These are phyloP conservation scores for Paramecium bursaria DNA, from an alignment of 73 alveolate genomes.

Conservation along the genomic window DNA sequence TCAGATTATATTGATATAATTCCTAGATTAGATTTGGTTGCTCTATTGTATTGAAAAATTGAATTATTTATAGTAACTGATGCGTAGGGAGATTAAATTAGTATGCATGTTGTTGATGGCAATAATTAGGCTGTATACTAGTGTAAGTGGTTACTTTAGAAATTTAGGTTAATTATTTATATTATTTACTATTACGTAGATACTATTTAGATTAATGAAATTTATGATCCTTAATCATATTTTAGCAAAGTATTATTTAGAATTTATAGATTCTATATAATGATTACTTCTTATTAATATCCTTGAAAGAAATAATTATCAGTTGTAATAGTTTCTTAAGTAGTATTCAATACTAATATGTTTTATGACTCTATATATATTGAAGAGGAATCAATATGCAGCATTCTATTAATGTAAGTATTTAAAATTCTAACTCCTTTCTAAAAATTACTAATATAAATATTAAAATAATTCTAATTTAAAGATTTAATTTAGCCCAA, in stretches of 20 bases:
- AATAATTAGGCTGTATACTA: constrained; percentile 1
- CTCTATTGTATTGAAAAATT: constrained; percentile 5
- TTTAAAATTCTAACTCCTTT: background rate
- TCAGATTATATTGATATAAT: background rate
- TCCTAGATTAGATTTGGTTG: constrained; percentile 1
- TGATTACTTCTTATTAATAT: too few relatives aligned
- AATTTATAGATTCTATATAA: background rate
- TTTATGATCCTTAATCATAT: background rate
- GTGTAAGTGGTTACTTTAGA: constrained; percentile 5
- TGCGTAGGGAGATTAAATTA: background rate
- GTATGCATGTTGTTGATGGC: background rate
- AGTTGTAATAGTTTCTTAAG: background rate
- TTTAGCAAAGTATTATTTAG: background rate
- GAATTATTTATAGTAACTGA: background rate
- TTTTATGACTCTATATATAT: constrained; percentile 12
- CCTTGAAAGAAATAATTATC: too few relatives aligned
- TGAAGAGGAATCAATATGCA: constrained; percentile 8
- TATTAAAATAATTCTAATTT: background rate
- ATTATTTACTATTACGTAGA: constrained; percentile 9
- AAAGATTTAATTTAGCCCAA: background rate
- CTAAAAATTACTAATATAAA: constrained; percentile 5
- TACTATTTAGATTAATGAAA: background rate
- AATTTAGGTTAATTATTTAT: background rate
- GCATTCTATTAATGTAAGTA: background rate
- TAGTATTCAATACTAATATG: too few relatives aligned